Conservation (phyloP, 352 stramenopile genomes). For the Phytophthora europaea region DNA sequence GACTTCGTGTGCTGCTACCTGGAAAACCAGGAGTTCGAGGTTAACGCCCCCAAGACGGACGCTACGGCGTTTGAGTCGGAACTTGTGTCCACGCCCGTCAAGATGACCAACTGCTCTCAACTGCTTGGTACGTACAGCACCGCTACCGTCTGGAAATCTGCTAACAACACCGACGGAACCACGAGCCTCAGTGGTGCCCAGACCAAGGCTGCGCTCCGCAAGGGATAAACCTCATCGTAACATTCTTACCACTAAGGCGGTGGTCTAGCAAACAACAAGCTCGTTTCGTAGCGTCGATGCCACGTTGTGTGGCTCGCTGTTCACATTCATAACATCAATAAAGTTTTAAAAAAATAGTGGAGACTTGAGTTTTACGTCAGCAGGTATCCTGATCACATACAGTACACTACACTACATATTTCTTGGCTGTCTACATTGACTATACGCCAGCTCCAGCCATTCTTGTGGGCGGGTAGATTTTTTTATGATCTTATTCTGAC, state of each 20-base stretch:
- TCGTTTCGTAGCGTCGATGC: not conserved
- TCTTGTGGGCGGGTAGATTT: not conserved
- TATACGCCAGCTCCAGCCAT: not conserved
- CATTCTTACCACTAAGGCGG: not conserved
- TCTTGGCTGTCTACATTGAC: not conserved
- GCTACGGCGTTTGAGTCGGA: conserved; percentile 11
- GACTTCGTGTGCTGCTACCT: conserved; percentile 38
- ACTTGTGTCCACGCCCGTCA: conserved; percentile 17
- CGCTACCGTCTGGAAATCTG: conserved; percentile 22
- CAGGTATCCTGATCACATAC: too few relatives aligned
- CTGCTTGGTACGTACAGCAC: conserved; percentile 26
- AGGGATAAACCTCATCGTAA: conserved; percentile 6
- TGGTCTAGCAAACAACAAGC: conserved; percentile 2
- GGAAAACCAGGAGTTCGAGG: conserved; percentile 35
- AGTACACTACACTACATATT: too few relatives aligned
- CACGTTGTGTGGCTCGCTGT: not conserved
- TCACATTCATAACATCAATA: conserved; percentile 8
- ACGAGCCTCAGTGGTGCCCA: not conserved
- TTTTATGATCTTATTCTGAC: too few relatives aligned
- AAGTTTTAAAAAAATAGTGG: not conserved
- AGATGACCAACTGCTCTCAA: conserved; percentile 22
- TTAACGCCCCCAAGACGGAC: conserved; percentile 27
- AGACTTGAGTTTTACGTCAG: not conserved
- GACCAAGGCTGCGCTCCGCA: conserved; percentile 12
- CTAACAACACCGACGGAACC: not conserved